Percentiles rank a stretch among this genome's conserved stretches.
These are phyloP conservation scores for Magnolia officinalis DNA, from an alignment of 164 flowering plant genomes.

Conservation along the genomic window DNA sequence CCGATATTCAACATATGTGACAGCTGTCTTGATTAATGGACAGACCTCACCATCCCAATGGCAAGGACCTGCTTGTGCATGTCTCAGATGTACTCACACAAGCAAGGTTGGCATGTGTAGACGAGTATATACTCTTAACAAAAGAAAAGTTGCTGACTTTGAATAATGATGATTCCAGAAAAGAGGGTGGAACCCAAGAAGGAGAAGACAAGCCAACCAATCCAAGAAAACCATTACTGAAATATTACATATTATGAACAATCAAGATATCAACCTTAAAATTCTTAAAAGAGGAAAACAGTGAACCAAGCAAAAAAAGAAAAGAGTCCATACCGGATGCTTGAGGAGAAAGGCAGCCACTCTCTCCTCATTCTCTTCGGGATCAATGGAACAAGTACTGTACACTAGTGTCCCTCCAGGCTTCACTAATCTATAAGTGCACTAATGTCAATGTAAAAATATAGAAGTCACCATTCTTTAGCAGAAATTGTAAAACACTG, in stretches of 20 bases:
- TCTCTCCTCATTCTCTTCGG: slow-evolving; percentile 86
- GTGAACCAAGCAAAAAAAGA: not conserved
- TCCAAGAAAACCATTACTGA: not conserved
- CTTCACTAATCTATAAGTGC: slow-evolving; percentile 58
- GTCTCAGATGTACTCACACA: no score
- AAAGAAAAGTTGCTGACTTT: no score
- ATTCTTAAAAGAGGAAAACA: not conserved
- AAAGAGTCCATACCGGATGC: slow-evolving; percentile 56
- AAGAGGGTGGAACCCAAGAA: not conserved
- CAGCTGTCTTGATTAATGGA: no score
- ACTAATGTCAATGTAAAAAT: not conserved
- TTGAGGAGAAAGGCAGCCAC: slow-evolving; percentile 70
- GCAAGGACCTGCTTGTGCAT: no score
- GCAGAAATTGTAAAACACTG: not conserved
- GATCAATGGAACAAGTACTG: slow-evolving; percentile 95
- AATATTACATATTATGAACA: not conserved
- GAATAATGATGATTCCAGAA: no score
- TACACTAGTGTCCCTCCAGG: slow-evolving; percentile 81
- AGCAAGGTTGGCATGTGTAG: no score
- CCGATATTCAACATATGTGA: no score
- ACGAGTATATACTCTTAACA: no score
- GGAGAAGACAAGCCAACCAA: not conserved
- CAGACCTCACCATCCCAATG: no score
- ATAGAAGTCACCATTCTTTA: not conserved
- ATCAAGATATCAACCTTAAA: not conserved